A percentile compares a stretch with the other conserved stretches of the same genome.
Evolutionary conservation across 2,329 filamentous ascomycete genomes (phyloP).

Genomic region (Fusarium anguioides): DNA sequence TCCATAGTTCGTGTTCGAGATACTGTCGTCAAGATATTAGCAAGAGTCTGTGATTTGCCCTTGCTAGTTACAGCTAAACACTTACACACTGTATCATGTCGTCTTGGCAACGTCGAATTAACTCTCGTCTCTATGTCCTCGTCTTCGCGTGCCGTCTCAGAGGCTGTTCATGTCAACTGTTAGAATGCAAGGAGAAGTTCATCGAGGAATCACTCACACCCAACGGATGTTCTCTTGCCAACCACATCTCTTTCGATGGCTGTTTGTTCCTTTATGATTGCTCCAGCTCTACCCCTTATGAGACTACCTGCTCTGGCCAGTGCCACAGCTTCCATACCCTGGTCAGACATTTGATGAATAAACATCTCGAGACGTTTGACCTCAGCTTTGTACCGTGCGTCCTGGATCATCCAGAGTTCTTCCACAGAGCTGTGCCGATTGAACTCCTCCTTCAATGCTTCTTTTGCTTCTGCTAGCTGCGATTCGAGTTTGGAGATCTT

Average conservation of each 20-base stretch:
- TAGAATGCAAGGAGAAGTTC: neutral
- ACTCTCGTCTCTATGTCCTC: neutral
- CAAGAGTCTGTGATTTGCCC: neutral
- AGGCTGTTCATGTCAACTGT: conserved; percentile 7
- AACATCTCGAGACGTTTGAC: conserved; percentile 49
- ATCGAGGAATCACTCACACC: conserved; percentile 7
- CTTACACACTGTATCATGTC: conserved; percentile 34
- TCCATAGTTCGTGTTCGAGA: conserved; percentile 37
- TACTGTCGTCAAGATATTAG: conserved; percentile 26
- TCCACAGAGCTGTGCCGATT: conserved; percentile 48
- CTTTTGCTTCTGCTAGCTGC: conserved; percentile 53
- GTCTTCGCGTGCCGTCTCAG: neutral
- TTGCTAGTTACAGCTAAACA: neutral
- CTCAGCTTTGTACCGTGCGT: conserved; percentile 45
- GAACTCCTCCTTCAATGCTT: conserved; percentile 46
- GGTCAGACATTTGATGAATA: conserved; percentile 52
- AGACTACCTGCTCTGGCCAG: conserved; percentile 57
- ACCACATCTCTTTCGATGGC: neutral
- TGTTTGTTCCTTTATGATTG: neutral
- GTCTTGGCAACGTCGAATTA: neutral
- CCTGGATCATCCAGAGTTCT: conserved; percentile 39
- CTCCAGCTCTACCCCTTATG: conserved; percentile 22
- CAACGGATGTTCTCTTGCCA: neutral
- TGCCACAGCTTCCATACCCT: conserved; percentile 58
- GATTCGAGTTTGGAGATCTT: conserved; percentile 50